These are phyloP conservation scores for Hansenula sp. DNA, from an alignment of 1,139 yeast genomes.

Conservation along the genomic window DNA sequence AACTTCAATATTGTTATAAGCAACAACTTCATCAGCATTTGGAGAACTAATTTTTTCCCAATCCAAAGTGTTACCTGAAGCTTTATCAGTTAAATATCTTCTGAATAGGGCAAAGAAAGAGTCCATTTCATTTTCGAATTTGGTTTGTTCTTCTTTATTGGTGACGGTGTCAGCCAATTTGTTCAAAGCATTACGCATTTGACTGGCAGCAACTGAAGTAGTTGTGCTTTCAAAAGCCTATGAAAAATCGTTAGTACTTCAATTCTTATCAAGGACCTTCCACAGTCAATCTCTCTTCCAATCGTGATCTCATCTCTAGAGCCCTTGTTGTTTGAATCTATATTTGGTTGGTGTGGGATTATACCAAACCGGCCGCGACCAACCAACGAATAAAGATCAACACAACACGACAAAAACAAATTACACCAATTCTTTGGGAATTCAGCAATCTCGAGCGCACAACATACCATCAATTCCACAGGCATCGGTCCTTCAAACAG, in stretches of 20 bases:
- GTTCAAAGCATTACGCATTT: slow-evolving; percentile 96
- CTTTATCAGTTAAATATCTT: slow-evolving; percentile 86
- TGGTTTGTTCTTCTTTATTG: slow-evolving; percentile 49
- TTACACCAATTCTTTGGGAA: too few species aligned
- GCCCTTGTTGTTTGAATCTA: too few species aligned
- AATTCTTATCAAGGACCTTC: too few species aligned
- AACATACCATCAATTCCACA: too few species aligned
- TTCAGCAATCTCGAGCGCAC: too few species aligned
- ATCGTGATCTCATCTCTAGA: too few species aligned
- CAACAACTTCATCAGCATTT: slow-evolving; percentile 79
- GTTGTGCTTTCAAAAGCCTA: slow-evolving; percentile 95
- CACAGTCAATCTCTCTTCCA: too few species aligned
- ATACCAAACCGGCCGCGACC: too few species aligned
- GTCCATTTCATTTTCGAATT: slow-evolving; percentile 92
- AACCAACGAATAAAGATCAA: too few species aligned
- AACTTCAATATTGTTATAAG: slow-evolving; percentile 49
- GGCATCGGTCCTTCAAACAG: too few species aligned
- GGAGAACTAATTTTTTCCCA: slow-evolving; percentile 98
- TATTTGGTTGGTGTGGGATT: too few species aligned
- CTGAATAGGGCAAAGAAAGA: slow-evolving; percentile 90
- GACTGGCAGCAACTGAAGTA: slow-evolving; percentile 94
- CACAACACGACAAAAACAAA: too few species aligned
- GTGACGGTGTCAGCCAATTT: slow-evolving; percentile 76
- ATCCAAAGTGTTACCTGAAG: slow-evolving; percentile 77
- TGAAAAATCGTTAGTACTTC: slow-evolving; percentile 2